phyloP scores from a whole-genome alignment of 345 rosid species.

The Punica granatum region DNA sequence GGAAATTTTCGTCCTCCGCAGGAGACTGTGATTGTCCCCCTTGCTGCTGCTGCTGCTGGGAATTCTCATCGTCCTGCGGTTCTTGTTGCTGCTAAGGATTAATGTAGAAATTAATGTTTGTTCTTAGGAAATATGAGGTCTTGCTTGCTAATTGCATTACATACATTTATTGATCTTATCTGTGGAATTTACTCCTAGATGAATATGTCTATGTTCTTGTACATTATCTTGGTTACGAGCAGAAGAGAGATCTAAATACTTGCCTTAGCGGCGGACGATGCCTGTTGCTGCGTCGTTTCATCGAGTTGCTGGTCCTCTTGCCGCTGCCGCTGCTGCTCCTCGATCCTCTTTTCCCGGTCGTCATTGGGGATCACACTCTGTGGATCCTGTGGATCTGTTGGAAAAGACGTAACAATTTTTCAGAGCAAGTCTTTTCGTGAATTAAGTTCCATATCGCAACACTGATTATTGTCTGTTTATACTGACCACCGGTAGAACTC shows the following conservation, averaged over 20 bases:
- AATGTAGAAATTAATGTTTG: background rate
- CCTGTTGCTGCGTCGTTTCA: conserved; percentile 9
- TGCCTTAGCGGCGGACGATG: background rate
- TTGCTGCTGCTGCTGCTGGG: background rate
- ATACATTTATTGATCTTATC: background rate
- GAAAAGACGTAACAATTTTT: background rate
- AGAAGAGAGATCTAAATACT: background rate
- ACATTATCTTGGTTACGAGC: background rate
- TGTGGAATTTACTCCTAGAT: background rate
- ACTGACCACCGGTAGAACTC: background rate
- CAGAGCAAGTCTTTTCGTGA: background rate
- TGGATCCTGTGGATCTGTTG: conserved; percentile 17
- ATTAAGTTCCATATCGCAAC: background rate
- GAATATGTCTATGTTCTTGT: background rate
- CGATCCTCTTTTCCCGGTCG: conserved; percentile 17
- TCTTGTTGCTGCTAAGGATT: background rate
- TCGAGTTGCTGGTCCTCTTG: conserved; percentile 10
- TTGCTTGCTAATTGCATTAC: background rate
- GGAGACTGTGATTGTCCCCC: background rate
- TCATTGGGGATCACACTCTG: conserved; percentile 17
- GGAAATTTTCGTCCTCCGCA: conserved; percentile 2
- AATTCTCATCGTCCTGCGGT: background rate
- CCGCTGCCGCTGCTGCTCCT: conserved; percentile 31
- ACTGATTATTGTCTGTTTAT: background rate
- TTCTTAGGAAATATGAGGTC: background rate